A percentile compares a stretch with the other conserved stretches of the same genome.
These are phyloP conservation scores for Boletus holoroseus DNA, from an alignment of 1,284 basidiomycete genomes.

Conservation along the genomic window DNA sequence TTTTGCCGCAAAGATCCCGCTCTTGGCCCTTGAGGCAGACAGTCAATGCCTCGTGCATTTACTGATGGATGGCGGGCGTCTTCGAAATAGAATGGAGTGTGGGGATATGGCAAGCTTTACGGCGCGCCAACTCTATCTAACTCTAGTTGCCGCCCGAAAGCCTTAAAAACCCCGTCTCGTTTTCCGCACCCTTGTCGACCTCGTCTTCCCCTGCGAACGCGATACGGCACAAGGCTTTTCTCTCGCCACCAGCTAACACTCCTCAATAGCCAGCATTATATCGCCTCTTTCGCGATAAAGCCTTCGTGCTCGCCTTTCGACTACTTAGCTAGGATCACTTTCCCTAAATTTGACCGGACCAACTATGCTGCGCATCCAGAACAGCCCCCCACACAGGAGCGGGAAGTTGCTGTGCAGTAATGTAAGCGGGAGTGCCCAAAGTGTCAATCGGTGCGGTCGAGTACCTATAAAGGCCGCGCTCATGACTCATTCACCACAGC, in stretches of 20 bases:
- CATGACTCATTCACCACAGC: conserved; percentile 15
- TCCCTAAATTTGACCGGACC: neutral
- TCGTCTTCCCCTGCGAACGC: neutral
- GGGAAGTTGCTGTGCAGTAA: conserved; percentile 19
- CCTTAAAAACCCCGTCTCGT: conserved; percentile 11
- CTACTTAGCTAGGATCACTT: neutral
- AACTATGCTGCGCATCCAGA: conserved; percentile 5
- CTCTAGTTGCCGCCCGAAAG: neutral
- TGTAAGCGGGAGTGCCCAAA: conserved; percentile 1
- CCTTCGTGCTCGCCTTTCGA: neutral
- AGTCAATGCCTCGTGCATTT: conserved; percentile 24
- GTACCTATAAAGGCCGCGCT: conserved; percentile 15
- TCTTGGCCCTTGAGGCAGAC: conserved; percentile 2
- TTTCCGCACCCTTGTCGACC: neutral
- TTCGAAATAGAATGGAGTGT: conserved; percentile 22
- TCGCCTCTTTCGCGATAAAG: neutral
- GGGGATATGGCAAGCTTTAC: conserved; percentile 16
- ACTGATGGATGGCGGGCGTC: conserved; percentile 19
- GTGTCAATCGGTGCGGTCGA: conserved; percentile 12
- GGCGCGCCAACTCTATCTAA: conserved; percentile 13
- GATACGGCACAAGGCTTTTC: neutral
- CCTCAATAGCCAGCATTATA: neutral
- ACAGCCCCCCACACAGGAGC: conserved; percentile 23
- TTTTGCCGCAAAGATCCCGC: conserved; percentile 9
- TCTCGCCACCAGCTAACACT: neutral